Base-by-base conservation (phyloP, 306 rosid genomes). In the Coriaria nepalensis region DNA sequence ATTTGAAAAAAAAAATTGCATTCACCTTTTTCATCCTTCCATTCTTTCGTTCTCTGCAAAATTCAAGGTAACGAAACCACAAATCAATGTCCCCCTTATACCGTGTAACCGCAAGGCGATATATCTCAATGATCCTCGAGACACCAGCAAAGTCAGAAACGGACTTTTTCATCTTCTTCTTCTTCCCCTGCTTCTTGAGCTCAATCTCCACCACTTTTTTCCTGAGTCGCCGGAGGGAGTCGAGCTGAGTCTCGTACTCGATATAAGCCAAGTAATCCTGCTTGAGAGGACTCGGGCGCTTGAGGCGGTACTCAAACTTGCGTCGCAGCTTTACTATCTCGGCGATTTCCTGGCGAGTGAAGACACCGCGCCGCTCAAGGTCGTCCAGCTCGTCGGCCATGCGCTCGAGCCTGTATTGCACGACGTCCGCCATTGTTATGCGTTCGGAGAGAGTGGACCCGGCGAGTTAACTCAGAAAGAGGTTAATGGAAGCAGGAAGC, bases 21-120 rank as follows among this genome's bases (percentile, higher is more conserved):
- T 8, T 49, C 57, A 81, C 95, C 93, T 67, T 76, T 71, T 81
- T 90, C 95, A 84, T 84, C 56, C 78, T 79, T 34, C 92, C 97
- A 65, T 84, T 63, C 55, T 70, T 68, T 57, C 67, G 69, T 12
- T 45, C 47, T 39, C 77, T 67, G 48, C 95, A 81, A 59, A 84
- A 90, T 71, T 90, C 94, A 55, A 80, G 76, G 55, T 70, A 76
- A 45, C 72, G 67, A 67, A 77, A 77, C 84, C 84, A 77, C 33
- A 77, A 66, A 48, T 67, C 74, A 52, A 77, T 50, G 35, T 77
- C 80, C 6, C 84, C 84, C 64, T 67, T 77, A 43, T 37, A 73
- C 50, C 72, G 62, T 39, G 45, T 66, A 50, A 63, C 68, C 5
- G 68, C 80, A 13, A 65, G 74, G 61, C 74, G 61, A 34, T 66